phyloP scores from a whole-genome alignment of 2,329 filamentous ascomycete species.

The Aspergillus fumigatus region DNA sequence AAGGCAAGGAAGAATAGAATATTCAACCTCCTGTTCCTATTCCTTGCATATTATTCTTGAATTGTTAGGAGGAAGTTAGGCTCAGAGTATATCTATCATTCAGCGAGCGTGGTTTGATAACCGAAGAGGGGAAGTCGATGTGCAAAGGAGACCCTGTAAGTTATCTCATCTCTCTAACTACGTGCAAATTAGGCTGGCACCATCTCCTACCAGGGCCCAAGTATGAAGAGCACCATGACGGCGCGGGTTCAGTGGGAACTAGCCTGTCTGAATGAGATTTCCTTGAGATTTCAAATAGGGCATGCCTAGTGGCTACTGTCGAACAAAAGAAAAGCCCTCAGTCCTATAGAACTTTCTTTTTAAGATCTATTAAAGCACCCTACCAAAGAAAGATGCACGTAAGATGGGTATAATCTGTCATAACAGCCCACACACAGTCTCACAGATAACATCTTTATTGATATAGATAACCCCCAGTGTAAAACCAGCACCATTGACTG shows the following conservation, averaged over 20 bases:
- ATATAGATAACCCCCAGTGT: slow-evolving; percentile 21
- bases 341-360: slow-evolving; percentile 24
- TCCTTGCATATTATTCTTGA: slow-evolving; percentile 6
- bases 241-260: slow-evolving; percentile 12
- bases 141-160: slow-evolving; percentile 13
- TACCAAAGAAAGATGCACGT: slow-evolving; percentile 17
- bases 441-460: slow-evolving; percentile 31
- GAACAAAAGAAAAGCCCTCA: slow-evolving; percentile 20
- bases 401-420: slow-evolving; percentile 26
- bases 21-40: slow-evolving; percentile 9
- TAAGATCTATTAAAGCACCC: slow-evolving; percentile 20
- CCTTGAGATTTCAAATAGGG: slow-evolving; percentile 12
- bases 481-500: slow-evolving; percentile 34
- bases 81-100: too few relatives aligned
- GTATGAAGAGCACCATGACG: slow-evolving; percentile 6
- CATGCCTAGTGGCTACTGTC: slow-evolving; percentile 21
- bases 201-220: slow-evolving; percentile 6
- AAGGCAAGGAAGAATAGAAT: slow-evolving; percentile 3
- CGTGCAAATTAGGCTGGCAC: background rate
- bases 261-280: slow-evolving; percentile 8
- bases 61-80: too few relatives aligned
- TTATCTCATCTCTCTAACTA: background rate
- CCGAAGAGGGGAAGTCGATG: slow-evolving; percentile 9
- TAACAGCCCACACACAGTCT: slow-evolving; percentile 27
- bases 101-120: slow-evolving; percentile 15